phyloP scores from a whole-genome alignment of 2,329 filamentous ascomycete species.

The Lecanoromycetidae sp. region DNA sequence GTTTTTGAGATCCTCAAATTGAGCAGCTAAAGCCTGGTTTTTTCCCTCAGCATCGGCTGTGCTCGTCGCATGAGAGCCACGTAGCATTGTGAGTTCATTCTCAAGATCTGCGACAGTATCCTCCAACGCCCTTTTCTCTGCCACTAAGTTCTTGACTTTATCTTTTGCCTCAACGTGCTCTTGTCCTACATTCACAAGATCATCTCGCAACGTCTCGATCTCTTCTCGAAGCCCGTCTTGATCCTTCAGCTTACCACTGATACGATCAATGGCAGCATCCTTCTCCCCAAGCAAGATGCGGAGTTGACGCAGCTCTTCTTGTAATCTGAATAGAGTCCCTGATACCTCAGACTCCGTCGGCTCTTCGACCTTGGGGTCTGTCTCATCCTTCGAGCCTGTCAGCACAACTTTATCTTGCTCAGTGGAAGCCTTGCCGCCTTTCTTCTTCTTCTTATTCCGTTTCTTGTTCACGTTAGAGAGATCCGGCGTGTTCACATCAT shows the following conservation, averaged over 20 bases:
- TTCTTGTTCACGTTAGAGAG: slow-evolving; percentile 48
- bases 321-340: slow-evolving; percentile 21
- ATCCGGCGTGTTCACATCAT: slow-evolving; percentile 19
- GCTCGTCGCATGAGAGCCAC: slow-evolving; percentile 34
- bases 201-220: slow-evolving; percentile 70
- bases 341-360: slow-evolving; percentile 15
- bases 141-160: slow-evolving; percentile 54
- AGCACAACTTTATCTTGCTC: slow-evolving; percentile 19
- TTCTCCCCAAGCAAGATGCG: slow-evolving; percentile 46
- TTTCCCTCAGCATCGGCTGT: slow-evolving; percentile 39
- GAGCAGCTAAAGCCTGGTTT: slow-evolving; percentile 45
- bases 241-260: slow-evolving; percentile 61
- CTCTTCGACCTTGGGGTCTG: slow-evolving; percentile 21
- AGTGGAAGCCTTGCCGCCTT: slow-evolving; percentile 45
- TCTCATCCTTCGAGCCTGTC: slow-evolving; percentile 11
- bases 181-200: slow-evolving; percentile 64
- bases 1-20: slow-evolving; percentile 59
- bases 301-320: slow-evolving; percentile 24
- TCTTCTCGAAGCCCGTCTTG: slow-evolving; percentile 71
- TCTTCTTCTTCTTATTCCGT: slow-evolving; percentile 84
- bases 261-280: slow-evolving; percentile 57
- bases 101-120: slow-evolving; percentile 56
- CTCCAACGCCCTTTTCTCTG: slow-evolving; percentile 55
- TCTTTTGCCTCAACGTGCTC: slow-evolving; percentile 77
- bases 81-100: slow-evolving; percentile 52